phyloP scores from a whole-genome alignment of 148 eudicot species.

The Chenopodium suecicum region DNA sequence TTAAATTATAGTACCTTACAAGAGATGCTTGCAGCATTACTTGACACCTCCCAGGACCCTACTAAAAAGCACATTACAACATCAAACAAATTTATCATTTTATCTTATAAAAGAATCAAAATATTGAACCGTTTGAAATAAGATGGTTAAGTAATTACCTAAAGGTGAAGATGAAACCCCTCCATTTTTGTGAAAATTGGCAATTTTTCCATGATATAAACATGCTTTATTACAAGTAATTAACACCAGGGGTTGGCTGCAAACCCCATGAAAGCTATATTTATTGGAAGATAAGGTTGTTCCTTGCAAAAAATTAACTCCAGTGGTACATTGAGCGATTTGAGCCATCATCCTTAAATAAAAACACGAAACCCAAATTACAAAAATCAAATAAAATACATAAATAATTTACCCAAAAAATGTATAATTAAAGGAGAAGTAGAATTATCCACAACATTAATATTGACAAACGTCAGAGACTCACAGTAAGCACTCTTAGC shows the following conservation, averaged over 20 bases:
- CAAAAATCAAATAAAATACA: neutral
- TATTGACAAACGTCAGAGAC: neutral
- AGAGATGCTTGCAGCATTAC: conserved; percentile 1
- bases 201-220: neutral
- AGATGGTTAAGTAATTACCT: conserved; percentile 15
- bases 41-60: conserved; percentile 14
- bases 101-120: neutral
- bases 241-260: neutral
- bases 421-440: neutral
- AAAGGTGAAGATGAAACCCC: conserved; percentile 11
- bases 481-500: too few relatives aligned
- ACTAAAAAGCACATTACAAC: neutral
- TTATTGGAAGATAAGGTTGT: neutral
- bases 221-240: neutral
- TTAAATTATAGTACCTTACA: conserved; percentile 9
- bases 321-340: neutral
- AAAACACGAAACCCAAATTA: neutral
- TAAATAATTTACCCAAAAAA: neutral
- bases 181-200: conserved; percentile 5
- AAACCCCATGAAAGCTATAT: conserved; percentile 6
- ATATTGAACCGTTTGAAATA: neutral
- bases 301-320: conserved; percentile 8
- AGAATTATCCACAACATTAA: neutral
- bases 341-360: conserved; percentile 11
- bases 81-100: neutral